Evolutionary conservation across 148 eudicot species (phyloP), one percentile per base, ranked within the genome.

Genomic region (Amaranthus palmeri): DNA sequence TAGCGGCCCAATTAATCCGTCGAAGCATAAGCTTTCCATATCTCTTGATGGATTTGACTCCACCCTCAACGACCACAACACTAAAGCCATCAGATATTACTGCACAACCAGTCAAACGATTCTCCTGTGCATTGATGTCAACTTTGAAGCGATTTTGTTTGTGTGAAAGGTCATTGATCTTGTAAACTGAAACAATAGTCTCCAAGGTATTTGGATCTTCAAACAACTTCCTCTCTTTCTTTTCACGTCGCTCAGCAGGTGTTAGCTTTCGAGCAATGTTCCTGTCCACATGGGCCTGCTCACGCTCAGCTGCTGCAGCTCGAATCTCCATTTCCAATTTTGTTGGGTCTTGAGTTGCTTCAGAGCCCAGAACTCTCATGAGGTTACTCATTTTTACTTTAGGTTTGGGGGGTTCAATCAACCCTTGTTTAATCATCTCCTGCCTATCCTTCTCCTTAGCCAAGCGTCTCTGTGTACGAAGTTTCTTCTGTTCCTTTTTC

Each of bases 361-460:
- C 97, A 4, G 96, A 79, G n/a, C 96, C 98, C 75, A 93, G 82
- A 46, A 93, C 97, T 83, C 75, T 88, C 96, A 87, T 93, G 70
- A 93, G 90, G 80, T 93, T 93, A 85, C 98, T 93, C 98, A 93
- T 89, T 81, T 91, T 93, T 10, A 93, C 96, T 77, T 93, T 93
- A 0, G 97, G 82, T 67, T 93, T 93, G 5, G 97, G 96, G 50
- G 98, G 98, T 72, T 91, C 96, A 7, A 93, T 7, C 60, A 93
- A 75, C 51, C 98, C 98, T 77, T 91, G 98, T 80, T 96, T 84
- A 14, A 93, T 93, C 98, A 93, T 93, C 85, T 93, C 98, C 78
- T 91, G 98, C 75, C 81, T 86, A 3, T 93, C 97, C 75, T 86
- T 89, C 76, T 93, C 98, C 81, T 75, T 83, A 4, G 91, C 86